Evolutionary conservation across 1,284 basidiomycete species (phyloP).

Genomic region (Cystobasidiaceae sp.): DNA sequence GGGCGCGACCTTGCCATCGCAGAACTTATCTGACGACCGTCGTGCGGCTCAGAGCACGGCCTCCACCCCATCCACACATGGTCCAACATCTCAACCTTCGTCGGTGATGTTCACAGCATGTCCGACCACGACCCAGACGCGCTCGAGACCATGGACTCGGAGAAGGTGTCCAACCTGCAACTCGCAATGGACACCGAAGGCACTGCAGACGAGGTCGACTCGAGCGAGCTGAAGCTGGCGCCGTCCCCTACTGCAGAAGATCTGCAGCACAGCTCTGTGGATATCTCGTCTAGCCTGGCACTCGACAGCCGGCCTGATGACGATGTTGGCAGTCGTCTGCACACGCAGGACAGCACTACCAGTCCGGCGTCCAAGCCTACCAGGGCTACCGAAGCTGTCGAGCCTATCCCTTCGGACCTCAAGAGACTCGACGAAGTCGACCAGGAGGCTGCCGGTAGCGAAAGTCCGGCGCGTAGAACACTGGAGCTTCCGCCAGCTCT

Average conservation of each 20-base stretch:
- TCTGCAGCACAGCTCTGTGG: constrained; percentile 2
- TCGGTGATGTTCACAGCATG: no score
- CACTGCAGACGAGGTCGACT: constrained; percentile 27
- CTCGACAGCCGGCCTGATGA: no score
- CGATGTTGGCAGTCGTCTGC: no score
- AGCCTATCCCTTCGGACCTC: not conserved
- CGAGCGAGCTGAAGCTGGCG: constrained; percentile 2
- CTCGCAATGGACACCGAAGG: not conserved
- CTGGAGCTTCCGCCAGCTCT: constrained; percentile 20
- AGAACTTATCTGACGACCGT: no score
- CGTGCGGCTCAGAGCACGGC: no score
- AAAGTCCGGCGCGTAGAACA: constrained; percentile 4
- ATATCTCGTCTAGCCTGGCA: constrained; percentile 5
- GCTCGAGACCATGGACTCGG: constrained; percentile 7
- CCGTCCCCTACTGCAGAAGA: constrained; percentile 13
- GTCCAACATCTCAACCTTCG: no score
- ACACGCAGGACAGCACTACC: not conserved
- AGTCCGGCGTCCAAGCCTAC: not conserved
- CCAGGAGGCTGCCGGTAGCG: not conserved
- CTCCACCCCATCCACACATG: no score
- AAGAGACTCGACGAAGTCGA: not conserved
- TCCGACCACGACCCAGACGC: no score
- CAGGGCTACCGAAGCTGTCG: not conserved
- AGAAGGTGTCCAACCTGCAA: not conserved
- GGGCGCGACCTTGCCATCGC: no score